Conservation (phyloP, 2,329 filamentous ascomycete genomes). For the Fusarium sp. region DNA sequence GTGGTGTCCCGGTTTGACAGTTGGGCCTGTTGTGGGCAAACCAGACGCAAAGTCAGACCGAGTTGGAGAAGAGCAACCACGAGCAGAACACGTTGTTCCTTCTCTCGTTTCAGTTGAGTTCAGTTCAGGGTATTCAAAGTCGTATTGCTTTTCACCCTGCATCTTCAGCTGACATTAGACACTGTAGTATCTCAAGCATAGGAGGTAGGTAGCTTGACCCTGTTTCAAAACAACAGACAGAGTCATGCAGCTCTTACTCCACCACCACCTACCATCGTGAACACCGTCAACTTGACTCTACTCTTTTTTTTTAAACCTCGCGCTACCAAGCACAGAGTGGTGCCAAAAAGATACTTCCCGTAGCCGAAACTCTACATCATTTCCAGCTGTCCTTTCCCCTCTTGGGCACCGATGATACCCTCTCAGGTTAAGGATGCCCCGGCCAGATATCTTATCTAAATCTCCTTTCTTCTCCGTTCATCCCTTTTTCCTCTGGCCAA, state of each 20-base stretch:
- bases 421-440: constrained; percentile 6
- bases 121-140: constrained; percentile 18
- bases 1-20: constrained; percentile 37
- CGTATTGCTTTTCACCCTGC: constrained; percentile 6
- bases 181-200: background rate
- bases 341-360: constrained; percentile 2
- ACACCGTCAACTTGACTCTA: constrained; percentile 6
- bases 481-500: constrained; percentile 28
- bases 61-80: constrained; percentile 3
- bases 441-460: constrained; percentile 7
- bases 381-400: constrained; percentile 1
- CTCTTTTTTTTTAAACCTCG: background rate
- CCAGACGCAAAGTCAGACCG: background rate
- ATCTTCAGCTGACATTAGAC: constrained; percentile 27
- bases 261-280: constrained; percentile 18
- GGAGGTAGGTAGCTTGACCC: background rate
- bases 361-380: constrained; percentile 15
- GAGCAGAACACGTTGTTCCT: constrained; percentile 25
- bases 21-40: constrained; percentile 8
- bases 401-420: constrained; percentile 29
- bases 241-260: constrained; percentile 4
- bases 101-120: constrained; percentile 5
- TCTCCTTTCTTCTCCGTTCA: background rate
- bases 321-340: background rate
- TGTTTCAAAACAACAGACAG: constrained; percentile 14